Evolutionary conservation across 352 stramenopile genomes (phyloP), one percentile per base, ranked within the genome.

Genomic region (Phytopythium litorale): DNA sequence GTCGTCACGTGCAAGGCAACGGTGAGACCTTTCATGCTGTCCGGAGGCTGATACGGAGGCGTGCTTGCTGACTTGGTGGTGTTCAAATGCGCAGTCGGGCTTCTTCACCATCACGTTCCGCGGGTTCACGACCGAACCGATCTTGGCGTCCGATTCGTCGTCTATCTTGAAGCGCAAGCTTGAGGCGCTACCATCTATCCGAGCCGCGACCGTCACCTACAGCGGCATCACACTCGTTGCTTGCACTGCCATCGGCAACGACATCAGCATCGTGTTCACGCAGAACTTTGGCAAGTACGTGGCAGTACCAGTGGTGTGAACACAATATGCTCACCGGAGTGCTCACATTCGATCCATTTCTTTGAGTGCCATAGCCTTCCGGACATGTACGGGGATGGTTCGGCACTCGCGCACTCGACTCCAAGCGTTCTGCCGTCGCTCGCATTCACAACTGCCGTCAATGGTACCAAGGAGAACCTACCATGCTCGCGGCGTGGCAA

Each of bases 381-480:
- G 5, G 64, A 81, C n/a, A 75, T 91, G 43, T 68, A 71, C 16
- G 84, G 91, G 11, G 75, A 89, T 42, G 76, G 75, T 25, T 74
- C 73, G 1, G 40, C 61, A 18, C 67, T 91, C n/a, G 67, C 65
- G 7, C 79, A 87, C 58, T 79, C 70, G 42, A 89, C 78, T 13
- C 72, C 78, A 13, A 79, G 76, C 9, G 68, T 77, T 3, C 48
- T 51, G 13, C 76, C 75, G 40, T 73, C 75, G 54, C 70, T 93
- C 12, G 69, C 64, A 13, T 75, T 88, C 49, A 62, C 70, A 37
- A 83, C 85, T 12, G 67, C 81, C 11, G 73, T 88, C 1, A 77
- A 95, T 25, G 93, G 93, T 7, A 97, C 91, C 0, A 97, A 97
- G 63, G 93, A 98, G 66, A 89, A 84, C 58, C 48, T 88, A 16